phyloP scores from a whole-genome alignment of 1,284 basidiomycete species.

The Tilletia caries region DNA sequence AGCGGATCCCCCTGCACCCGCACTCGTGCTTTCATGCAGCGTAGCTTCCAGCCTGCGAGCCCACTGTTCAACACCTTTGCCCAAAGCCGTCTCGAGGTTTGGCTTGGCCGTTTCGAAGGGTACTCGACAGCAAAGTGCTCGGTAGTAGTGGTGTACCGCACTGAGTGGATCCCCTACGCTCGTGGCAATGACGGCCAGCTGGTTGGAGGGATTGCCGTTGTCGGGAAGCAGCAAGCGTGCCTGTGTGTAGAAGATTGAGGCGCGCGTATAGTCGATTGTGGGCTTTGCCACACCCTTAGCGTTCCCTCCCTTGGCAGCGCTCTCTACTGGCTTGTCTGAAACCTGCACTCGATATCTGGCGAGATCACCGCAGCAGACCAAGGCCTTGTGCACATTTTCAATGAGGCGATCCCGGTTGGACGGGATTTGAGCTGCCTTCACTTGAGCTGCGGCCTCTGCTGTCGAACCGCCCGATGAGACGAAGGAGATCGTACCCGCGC shows the following conservation, averaged over 20 bases:
- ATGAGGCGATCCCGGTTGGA: constrained; percentile 35
- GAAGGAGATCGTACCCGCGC: neutral
- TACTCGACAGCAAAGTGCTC: constrained; percentile 77
- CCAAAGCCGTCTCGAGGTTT: constrained; percentile 67
- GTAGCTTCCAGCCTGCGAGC: neutral
- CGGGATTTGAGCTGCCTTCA: constrained; percentile 31
- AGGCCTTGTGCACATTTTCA: constrained; percentile 72
- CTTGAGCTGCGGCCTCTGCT: constrained; percentile 24
- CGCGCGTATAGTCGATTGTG: constrained; percentile 33
- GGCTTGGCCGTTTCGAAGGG: constrained; percentile 83
- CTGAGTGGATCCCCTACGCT: constrained; percentile 78
- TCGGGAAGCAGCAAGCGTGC: constrained; percentile 44
- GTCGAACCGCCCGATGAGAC: neutral
- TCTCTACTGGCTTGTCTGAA: constrained; percentile 66
- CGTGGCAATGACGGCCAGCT: constrained; percentile 84
- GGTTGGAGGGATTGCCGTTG: constrained; percentile 75
- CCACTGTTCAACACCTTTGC: constrained; percentile 27
- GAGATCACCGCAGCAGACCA: constrained; percentile 89
- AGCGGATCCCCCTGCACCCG: neutral
- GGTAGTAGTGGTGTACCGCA: constrained; percentile 81
- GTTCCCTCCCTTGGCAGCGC: neutral
- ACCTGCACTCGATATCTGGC: constrained; percentile 68
- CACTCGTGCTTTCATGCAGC: neutral
- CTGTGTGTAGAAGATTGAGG: constrained; percentile 42
- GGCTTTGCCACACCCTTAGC: constrained; percentile 59